Evolutionary conservation across 2,329 filamentous ascomycete genomes (phyloP), one percentile per base, ranked within the genome.

Genomic region (Falciphora oryzae): DNA sequence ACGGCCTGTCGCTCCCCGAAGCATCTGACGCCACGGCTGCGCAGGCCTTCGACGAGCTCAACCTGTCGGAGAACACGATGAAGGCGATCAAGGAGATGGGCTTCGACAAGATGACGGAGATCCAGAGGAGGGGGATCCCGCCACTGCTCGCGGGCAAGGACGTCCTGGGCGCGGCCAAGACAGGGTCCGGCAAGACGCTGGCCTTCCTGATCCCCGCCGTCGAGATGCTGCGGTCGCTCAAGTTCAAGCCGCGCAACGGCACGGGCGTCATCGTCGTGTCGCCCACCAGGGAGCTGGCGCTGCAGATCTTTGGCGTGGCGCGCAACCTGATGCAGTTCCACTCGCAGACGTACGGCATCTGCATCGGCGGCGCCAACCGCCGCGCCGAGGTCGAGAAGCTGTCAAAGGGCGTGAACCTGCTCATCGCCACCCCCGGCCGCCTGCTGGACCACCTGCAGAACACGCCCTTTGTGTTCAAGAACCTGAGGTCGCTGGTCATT

Each of bases 261-360:
- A 94, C 92, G 61, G 95, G 95, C 73, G 94, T 94, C 65, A 90
- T 98, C 69, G 87, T 98, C 27, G 90, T 98, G 38, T 95, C 93
- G 14, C 94, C 94, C 1, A 99, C 95, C 0, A 87, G 95, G 73
- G 95, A 99, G 79, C 80, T 98, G 66, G 95, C 95, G 0, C 85
- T 98, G 53, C 95, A 98, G 76, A 98, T 98, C 68, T 98, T 97
- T 72, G 93, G 93, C 67, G 95, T 98, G 35, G 95, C 94, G 0
- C 83, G 93, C 65, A 94, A 98, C 78, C 85, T 99, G 64, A 93
- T 98, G 89, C 88, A 89, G 69, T 86, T 93, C 76, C 93, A 98
- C 79, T 94, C 91, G n/a, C 94, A 87, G 72, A 97, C 94, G 6
- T 96, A 62, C 68, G 68, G 69, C 69, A 63, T 75, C 65, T 91